Base-by-base conservation (phyloP, 2,329 filamentous ascomycete species). In the Ascochyta clinopodiicola region DNA sequence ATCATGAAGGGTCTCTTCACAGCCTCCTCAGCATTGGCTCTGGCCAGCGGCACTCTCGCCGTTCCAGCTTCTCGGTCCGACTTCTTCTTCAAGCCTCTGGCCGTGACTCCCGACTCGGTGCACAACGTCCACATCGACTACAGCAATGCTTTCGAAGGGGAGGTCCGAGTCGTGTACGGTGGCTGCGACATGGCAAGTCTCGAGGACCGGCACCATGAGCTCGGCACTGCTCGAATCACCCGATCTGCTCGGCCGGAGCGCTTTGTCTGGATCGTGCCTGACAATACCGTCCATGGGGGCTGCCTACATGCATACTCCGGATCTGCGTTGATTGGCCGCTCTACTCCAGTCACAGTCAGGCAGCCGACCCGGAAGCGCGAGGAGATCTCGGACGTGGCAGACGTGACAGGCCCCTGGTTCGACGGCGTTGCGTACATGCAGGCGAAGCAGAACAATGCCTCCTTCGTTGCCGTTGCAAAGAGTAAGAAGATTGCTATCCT, bases 401-500 rank as follows among this genome's bases (percentile, higher is more conserved):
- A 84, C 45, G 76, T 77, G 3, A 84, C 77, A 66, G 85, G 86
- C 0, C 83, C 86, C 1, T 89, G 86, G 86, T 89, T 88, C 57
- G 84, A 88, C 65, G 86, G 86, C 13, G 86, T 88, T 17, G 80
- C 79, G 45, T 80, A 85, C 51, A 78, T 88, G 37, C 71, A 84
- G 57, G 76, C 80, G 24, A 86, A 84, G 63, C 76, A 85, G 59
- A 79, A 84, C 15, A 78, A 79, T 42, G 73, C 79, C 7, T 78
- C 84, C 0, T 83, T 85, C 58, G 83, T 83, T 5, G 71, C 77
- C 3, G 72, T 78, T 7, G 81, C 81, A 29, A 88, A 88, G 75
- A 77, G 72, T 58, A 86, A 86, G 69, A 77, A 72, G 40, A 80
- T 89, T 57, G 87, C 81, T 46, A 89, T 90, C 42, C 76, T 89